phyloP scores from a whole-genome alignment of 305 asterid species.

The Nicotiana rustica region DNA sequence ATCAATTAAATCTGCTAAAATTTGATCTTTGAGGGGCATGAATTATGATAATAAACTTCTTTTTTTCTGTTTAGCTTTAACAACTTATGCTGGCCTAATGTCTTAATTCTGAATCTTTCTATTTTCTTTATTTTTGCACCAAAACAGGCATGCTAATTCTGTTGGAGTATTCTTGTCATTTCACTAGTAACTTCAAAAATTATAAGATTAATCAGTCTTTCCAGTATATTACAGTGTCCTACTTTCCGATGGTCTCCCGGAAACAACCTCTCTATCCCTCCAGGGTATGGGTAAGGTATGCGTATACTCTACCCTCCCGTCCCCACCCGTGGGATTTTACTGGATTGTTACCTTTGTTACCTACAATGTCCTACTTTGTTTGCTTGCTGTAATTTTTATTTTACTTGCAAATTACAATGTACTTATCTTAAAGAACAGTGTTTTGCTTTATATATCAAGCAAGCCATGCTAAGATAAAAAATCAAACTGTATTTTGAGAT shows the following conservation, averaged over 20 bases:
- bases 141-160: background rate
- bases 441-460: background rate
- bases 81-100: background rate
- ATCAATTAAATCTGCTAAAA: background rate
- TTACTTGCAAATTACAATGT: no score
- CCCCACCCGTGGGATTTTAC: no score
- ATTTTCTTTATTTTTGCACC: background rate
- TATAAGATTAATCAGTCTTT: no score
- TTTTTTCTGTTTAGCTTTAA: background rate
- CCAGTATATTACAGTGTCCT: no score
- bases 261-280: no score
- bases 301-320: no score
- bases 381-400: no score
- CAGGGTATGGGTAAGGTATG: no score
- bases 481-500: background rate
- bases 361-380: no score
- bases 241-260: no score
- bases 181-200: no score
- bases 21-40: background rate
- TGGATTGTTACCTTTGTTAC: no score
- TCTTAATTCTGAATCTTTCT: background rate
- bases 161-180: background rate
- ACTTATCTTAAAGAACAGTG: background rate
- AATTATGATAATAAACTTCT: background rate
- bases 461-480: background rate